These are phyloP conservation scores for Pseudopithomyces maydicus DNA, from an alignment of 2,329 filamentous ascomycete genomes.

Conservation along the genomic window DNA sequence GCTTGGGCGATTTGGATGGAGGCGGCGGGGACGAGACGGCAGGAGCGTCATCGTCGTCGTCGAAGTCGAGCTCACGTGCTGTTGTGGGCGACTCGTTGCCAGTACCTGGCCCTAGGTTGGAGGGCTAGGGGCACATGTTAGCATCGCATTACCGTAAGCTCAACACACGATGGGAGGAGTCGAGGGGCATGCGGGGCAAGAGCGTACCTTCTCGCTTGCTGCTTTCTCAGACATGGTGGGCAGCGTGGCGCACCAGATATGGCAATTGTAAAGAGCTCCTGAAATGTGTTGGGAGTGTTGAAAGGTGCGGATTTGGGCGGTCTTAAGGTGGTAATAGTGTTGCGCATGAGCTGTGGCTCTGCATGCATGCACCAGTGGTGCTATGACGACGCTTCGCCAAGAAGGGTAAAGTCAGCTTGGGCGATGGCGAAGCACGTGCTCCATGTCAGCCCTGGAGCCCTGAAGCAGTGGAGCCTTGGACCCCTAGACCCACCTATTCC, in stretches of 20 bases:
- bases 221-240: constrained; percentile 26
- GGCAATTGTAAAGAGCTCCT: background rate
- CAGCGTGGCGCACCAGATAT: background rate
- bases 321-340: constrained; percentile 3
- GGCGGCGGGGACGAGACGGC: constrained; percentile 46
- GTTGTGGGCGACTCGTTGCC: constrained; percentile 60
- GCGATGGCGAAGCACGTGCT: background rate
- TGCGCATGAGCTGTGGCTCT: constrained; percentile 13
- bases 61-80: constrained; percentile 61
- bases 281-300: background rate
- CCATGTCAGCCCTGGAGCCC: background rate
- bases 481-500: background rate
- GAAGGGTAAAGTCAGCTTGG: background rate
- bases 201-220: constrained; percentile 37
- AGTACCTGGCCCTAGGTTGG: constrained; percentile 40
- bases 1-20: constrained; percentile 47
- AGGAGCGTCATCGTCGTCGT: constrained; percentile 59
- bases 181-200: constrained; percentile 20
- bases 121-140: constrained; percentile 35
- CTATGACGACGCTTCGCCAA: constrained; percentile 9
- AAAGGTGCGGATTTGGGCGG: background rate
- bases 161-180: constrained; percentile 21
- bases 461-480: too few species aligned
- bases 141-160: background rate
- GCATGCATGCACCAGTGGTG: background rate